Evolutionary conservation across 1,284 basidiomycete genomes (phyloP).

Genomic region (Marasmius oreades): DNA sequence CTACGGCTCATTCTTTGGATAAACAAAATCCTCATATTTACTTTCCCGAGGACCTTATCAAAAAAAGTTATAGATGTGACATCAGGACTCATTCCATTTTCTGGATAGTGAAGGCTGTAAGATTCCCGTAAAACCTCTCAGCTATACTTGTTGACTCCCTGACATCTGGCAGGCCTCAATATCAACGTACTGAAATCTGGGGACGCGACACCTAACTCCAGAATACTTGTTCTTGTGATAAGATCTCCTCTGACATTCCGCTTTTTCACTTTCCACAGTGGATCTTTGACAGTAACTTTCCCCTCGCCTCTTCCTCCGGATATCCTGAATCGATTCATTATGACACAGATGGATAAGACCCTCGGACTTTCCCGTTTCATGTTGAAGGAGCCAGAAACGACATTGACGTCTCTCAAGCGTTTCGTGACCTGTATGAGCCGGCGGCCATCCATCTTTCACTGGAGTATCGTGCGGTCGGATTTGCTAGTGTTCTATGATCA

Average conservation of each 20-base stretch:
- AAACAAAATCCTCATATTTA: too few relatives aligned
- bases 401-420: conserved; percentile 45
- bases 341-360: too few relatives aligned
- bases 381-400: conserved; percentile 31
- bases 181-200: conserved; percentile 54
- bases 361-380: too few relatives aligned
- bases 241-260: conserved; percentile 11
- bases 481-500: background rate
- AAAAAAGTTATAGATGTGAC: too few relatives aligned
- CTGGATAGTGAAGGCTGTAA: conserved; percentile 47
- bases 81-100: too few relatives aligned
- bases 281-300: conserved; percentile 47
- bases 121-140: conserved; percentile 14
- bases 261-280: conserved; percentile 34
- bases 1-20: too few relatives aligned
- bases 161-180: conserved; percentile 41
- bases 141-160: background rate
- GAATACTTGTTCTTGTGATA: conserved; percentile 55
- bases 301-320: background rate
- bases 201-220: conserved; percentile 30
- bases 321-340: background rate
- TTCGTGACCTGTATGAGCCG: conserved; percentile 45
- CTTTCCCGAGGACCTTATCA: too few relatives aligned
- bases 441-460: conserved; percentile 52
- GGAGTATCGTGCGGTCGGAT: conserved; percentile 39